phyloP scores from a whole-genome alignment of 352 stramenopile species.

The Phytophthora brassicae region DNA sequence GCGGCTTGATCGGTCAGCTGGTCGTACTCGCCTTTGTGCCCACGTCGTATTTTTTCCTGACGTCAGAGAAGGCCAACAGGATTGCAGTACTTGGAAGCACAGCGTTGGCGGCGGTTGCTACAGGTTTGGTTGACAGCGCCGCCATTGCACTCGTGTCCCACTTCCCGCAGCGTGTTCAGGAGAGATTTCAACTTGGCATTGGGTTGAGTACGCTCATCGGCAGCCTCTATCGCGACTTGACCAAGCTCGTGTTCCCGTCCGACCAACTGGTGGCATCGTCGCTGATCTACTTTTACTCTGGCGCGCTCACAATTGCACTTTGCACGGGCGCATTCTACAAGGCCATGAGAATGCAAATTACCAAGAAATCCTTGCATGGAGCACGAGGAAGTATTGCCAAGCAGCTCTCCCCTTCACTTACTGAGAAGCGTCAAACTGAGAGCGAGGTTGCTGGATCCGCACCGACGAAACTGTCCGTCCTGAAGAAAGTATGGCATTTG shows the following conservation, averaged over 20 bases:
- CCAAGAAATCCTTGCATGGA: constrained; percentile 43
- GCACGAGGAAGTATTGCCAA: constrained; percentile 33
- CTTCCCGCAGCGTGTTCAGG: constrained; percentile 69
- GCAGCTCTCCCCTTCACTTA: constrained; percentile 38
- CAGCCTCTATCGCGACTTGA: constrained; percentile 78
- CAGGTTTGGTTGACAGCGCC: constrained; percentile 75
- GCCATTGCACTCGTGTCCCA: constrained; percentile 76
- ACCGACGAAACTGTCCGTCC: constrained; percentile 58
- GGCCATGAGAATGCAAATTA: constrained; percentile 52
- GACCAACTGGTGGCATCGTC: constrained; percentile 62
- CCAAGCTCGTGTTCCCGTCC: constrained; percentile 72
- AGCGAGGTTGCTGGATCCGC: background rate
- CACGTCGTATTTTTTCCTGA: constrained; percentile 71
- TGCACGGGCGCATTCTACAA: constrained; percentile 76
- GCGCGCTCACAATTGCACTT: constrained; percentile 69
- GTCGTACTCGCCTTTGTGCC: constrained; percentile 72
- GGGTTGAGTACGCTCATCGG: constrained; percentile 76
- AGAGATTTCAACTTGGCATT: constrained; percentile 79
- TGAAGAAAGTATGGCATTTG: constrained; percentile 63
- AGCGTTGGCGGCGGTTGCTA: constrained; percentile 59
- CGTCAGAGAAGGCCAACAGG: constrained; percentile 54
- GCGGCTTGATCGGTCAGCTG: constrained; percentile 74
- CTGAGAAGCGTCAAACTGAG: constrained; percentile 14
- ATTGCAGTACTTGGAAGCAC: constrained; percentile 65
- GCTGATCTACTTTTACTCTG: constrained; percentile 85